phyloP scores from a whole-genome alignment of 768 basidiomycete genomes.

The Mycena galopus region DNA sequence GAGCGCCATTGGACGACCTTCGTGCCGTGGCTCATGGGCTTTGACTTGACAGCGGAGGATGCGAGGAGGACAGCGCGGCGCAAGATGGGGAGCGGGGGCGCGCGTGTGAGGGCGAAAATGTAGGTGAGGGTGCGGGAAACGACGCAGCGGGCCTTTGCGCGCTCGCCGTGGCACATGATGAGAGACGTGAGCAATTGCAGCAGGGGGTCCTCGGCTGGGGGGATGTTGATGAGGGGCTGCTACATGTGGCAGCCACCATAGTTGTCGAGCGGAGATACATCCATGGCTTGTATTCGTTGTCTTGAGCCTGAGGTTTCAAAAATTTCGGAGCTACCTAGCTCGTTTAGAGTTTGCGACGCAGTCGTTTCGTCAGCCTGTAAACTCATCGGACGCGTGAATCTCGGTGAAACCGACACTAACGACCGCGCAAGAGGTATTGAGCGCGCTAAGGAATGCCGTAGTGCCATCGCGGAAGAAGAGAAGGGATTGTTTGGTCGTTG shows the following conservation, averaged over 20 bases:
- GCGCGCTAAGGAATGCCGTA: too few relatives aligned
- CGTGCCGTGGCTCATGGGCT: constrained; percentile 70
- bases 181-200: constrained; percentile 74
- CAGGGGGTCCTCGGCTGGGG: constrained; percentile 80
- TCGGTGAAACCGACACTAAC: background rate
- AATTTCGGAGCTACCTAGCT: constrained; percentile 32
- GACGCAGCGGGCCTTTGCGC: constrained; percentile 68
- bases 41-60: constrained; percentile 76
- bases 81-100: constrained; percentile 85
- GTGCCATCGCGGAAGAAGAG: background rate
- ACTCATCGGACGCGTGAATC: background rate
- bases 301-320: background rate
- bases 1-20: constrained; percentile 78
- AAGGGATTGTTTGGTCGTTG: too few relatives aligned
- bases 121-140: constrained; percentile 75
- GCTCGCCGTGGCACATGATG: constrained; percentile 75
- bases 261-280: too few relatives aligned
- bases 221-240: constrained; percentile 63
- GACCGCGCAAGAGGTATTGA: background rate
- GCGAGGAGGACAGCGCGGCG: constrained; percentile 76
- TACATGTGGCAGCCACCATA: too few relatives aligned
- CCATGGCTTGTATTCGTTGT: constrained; percentile 10
- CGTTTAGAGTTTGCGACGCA: constrained; percentile 31
- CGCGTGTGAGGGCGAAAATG: constrained; percentile 81
- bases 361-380: constrained; percentile 5